Percentiles rank a stretch among this genome's conserved stretches.
Evolutionary conservation across 768 basidiomycete genomes (phyloP).

Genomic region (Clitopilus hobsonii): DNA sequence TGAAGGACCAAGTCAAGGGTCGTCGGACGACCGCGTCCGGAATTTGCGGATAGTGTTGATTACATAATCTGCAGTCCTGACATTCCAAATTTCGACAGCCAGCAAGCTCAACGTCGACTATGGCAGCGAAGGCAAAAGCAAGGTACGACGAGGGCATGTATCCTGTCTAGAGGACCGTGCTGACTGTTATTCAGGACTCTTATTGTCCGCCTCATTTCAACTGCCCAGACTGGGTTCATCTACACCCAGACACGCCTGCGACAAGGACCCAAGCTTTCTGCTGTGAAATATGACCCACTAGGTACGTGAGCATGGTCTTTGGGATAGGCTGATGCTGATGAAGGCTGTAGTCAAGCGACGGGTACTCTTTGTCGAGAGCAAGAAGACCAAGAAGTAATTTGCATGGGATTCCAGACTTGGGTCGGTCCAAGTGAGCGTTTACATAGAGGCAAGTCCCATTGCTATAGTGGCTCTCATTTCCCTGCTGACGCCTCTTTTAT

Average conservation of each 20-base stretch:
- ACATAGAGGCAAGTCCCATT: not conserved
- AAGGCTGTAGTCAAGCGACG: conserved; percentile 51
- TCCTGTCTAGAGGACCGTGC: too few species aligned
- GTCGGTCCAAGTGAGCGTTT: not conserved
- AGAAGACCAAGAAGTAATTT: conserved; percentile 57
- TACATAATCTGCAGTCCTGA: not conserved
- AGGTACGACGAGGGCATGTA: conserved; percentile 29
- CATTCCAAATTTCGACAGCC: not conserved
- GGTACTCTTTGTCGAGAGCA: conserved; percentile 77
- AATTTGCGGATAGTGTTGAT: too few species aligned
- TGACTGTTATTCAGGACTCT: conserved; percentile 52
- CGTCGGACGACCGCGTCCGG: too few species aligned
- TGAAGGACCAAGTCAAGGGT: too few species aligned
- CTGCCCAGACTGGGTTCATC: conserved; percentile 89
- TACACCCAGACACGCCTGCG: conserved; percentile 80
- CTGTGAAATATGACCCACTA: conserved; percentile 89
- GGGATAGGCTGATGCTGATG: not conserved
- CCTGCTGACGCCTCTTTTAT: not conserved
- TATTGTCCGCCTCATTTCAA: conserved; percentile 84
- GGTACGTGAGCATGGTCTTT: conserved; percentile 43
- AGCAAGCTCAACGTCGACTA: conserved; percentile 16
- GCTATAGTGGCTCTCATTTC: not conserved
- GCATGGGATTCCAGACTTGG: not conserved
- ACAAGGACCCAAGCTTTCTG: conserved; percentile 71
- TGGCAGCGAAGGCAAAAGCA: conserved; percentile 66